Base-by-base conservation (phyloP, 1,284 basidiomycete genomes). In the Cystobasidiaceae sp. region DNA sequence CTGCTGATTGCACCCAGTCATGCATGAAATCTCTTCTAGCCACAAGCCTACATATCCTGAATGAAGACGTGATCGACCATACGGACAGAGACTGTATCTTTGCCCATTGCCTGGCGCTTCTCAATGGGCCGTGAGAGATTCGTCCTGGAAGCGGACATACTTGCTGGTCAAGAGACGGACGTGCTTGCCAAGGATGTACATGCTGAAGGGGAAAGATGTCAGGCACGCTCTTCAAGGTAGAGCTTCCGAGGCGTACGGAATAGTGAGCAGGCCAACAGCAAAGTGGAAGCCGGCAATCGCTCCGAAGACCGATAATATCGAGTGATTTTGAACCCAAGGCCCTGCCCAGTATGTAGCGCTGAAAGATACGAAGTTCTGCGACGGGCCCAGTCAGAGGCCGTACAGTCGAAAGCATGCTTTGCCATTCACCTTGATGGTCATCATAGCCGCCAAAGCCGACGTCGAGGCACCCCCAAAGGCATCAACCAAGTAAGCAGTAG, bases 311-410 rank as follows among this genome's bases (percentile, higher is more conserved):
- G 21, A 30, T 17, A 50, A 25, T 21, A 50, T 28, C 4, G 48
- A 21, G 48, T 50, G 28, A 17, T 21, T 23, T 9, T 7, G 21
- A 7, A 50, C n/a, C 48, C 48, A 50, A 4, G 6, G 6, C 4
- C 4, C 6, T 17, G 7, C 21, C 48, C 48, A 50, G 48, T 50
- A 50, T 28, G 48, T 50, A 11, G 44, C 44, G 34, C 58, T 60
- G 45, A 60, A 60, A 0, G 58, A 60, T n/a, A 60, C 46, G 27
- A 60, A 60, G n/a, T 60, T 60, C 58, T 60, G 30, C 23, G 4
- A 9, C n/a, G 19, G 43, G 7, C 7, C 25, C 32, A 23, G 34
- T 39, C 37, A 39, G n/a, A 39, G 11, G 11, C 37, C 11, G 11
- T 11, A 11, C n/a, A 19, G 45, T 25, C 23, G 45, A 19, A 23